phyloP scores from a whole-genome alignment of 306 rosid species.

The Comarum palustre region DNA sequence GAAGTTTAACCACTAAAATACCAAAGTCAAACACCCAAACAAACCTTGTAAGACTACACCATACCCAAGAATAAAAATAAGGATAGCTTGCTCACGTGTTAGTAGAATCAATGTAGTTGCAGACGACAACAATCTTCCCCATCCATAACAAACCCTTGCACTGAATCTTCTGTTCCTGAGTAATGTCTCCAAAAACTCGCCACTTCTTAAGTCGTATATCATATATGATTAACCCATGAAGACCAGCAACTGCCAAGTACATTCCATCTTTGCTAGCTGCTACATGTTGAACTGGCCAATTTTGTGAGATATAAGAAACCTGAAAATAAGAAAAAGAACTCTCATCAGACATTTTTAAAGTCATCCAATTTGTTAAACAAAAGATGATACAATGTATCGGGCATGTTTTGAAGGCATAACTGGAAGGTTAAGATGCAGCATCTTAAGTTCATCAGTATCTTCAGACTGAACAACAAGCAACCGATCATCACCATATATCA shows the following conservation, averaged over 20 bases:
- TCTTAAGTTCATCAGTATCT: conserved; percentile 92
- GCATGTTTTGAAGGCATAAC: conserved; percentile 53
- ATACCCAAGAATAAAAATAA: conserved; percentile 13
- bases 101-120: conserved; percentile 84
- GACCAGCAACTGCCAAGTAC: conserved; percentile 87
- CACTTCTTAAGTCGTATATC: conserved; percentile 83
- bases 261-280: conserved; percentile 96
- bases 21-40: background rate
- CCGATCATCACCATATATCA: conserved; percentile 86
- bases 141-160: conserved; percentile 94
- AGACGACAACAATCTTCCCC: conserved; percentile 95
- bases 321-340: conserved; percentile 32
- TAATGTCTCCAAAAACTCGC: conserved; percentile 95
- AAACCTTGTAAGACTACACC: conserved; percentile 27
- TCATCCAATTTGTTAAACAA: conserved; percentile 20
- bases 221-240: conserved; percentile 86
- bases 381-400: conserved; percentile 14
- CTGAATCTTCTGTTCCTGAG: conserved; percentile 88
- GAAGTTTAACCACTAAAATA: background rate
- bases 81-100: conserved; percentile 67
- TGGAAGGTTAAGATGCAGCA: conserved; percentile 93
- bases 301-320: conserved; percentile 97
- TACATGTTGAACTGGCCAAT: conserved; percentile 96
- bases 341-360: conserved; percentile 25
- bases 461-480: conserved; percentile 87